phyloP scores from a whole-genome alignment of 2,329 filamentous ascomycete species.

The Cladophialophora chaetospira region DNA sequence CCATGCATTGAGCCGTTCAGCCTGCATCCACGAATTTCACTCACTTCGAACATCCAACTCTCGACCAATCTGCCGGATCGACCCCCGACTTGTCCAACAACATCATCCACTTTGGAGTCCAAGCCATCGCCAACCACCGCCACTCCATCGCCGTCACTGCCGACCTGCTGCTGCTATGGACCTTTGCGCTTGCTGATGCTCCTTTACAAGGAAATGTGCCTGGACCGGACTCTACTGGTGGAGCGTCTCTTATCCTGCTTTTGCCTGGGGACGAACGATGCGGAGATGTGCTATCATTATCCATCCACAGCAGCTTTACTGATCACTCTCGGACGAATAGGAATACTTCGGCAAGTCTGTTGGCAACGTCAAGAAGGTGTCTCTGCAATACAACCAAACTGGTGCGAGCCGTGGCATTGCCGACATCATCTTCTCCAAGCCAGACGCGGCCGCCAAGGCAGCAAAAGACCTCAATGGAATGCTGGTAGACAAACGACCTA shows the following conservation, averaged over 20 bases:
- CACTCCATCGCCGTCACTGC: background rate
- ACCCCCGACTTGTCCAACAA: background rate
- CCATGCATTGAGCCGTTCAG: no score
- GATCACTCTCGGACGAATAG: constrained; percentile 64
- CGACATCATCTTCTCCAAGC: constrained; percentile 80
- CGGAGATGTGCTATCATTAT: constrained; percentile 27
- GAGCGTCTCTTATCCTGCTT: constrained; percentile 21
- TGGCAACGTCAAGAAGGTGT: constrained; percentile 86
- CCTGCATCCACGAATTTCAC: no score
- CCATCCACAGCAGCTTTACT: constrained; percentile 42
- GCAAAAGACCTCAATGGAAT: constrained; percentile 83
- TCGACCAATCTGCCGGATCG: background rate
- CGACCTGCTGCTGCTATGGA: constrained; percentile 22
- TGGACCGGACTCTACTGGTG: constrained; percentile 24
- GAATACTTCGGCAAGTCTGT: constrained; percentile 92
- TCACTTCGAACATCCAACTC: no score
- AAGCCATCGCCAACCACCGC: background rate
- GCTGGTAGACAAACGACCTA: constrained; percentile 82
- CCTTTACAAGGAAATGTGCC: constrained; percentile 23
- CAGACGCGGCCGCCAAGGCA: constrained; percentile 81
- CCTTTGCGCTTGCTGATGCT: constrained; percentile 26
- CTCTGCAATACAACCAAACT: constrained; percentile 89
- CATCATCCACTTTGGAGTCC: background rate
- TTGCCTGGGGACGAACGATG: constrained; percentile 19
- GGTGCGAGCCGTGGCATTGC: constrained; percentile 90